Evolutionary conservation across 176 grass and related monocot species (phyloP).

Genomic region (Oropetium thomaeum): DNA sequence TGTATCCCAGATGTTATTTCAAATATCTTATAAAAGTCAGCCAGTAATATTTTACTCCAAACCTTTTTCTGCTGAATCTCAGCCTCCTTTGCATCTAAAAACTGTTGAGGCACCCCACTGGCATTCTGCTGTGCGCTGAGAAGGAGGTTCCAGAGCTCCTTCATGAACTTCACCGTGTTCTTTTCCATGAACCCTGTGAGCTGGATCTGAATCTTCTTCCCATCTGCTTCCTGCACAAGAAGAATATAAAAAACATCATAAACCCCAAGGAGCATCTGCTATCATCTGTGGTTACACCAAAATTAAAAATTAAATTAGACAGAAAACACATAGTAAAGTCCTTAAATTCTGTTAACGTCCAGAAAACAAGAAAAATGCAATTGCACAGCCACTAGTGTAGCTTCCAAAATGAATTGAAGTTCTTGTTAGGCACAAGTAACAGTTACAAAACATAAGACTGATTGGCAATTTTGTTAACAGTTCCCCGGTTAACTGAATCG

Average conservation of each 20-base stretch:
- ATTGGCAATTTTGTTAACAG: not conserved
- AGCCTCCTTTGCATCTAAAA: constrained; percentile 90
- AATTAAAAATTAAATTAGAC: not conserved
- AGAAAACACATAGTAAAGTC: not conserved
- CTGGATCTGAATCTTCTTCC: constrained; percentile 95
- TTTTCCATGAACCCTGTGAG: constrained; percentile 99
- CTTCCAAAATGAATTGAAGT: not conserved
- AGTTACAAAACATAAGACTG: not conserved
- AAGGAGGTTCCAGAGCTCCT: constrained; percentile 84
- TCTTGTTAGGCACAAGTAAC: not conserved
- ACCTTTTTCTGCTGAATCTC: constrained; percentile 86
- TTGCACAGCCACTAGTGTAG: not conserved
- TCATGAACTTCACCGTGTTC: constrained; percentile 96
- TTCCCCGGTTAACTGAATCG: not conserved
- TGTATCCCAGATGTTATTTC: not conserved
- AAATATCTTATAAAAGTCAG: not conserved
- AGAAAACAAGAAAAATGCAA: not conserved
- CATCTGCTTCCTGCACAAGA: constrained; percentile 58
- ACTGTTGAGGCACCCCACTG: constrained; percentile 96
- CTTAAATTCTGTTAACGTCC: not conserved
- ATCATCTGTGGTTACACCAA: not conserved
- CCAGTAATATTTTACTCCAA: not conserved
- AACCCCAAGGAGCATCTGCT: not conserved
- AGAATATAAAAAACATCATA: not conserved
- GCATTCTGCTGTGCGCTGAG: constrained; percentile 85